These are phyloP conservation scores for Mollisiaceae sp. DNA, from an alignment of 2,329 filamentous ascomycete species.

Conservation along the genomic window DNA sequence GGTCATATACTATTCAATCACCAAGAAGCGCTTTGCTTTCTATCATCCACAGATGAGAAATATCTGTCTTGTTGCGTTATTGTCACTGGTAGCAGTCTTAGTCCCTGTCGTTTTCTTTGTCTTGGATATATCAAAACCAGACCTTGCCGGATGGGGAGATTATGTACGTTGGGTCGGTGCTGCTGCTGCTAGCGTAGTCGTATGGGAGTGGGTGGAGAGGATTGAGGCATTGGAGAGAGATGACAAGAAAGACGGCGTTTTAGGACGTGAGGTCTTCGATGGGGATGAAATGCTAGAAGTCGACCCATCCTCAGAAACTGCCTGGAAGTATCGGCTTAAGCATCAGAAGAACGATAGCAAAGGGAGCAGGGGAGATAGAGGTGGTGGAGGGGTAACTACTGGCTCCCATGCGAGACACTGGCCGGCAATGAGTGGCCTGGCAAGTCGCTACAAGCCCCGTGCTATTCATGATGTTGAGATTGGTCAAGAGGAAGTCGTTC, in stretches of 20 bases:
- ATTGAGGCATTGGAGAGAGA: slow-evolving; percentile 76
- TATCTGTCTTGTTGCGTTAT: slow-evolving; percentile 68
- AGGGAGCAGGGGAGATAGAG: slow-evolving; percentile 26
- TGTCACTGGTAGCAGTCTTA: slow-evolving; percentile 68
- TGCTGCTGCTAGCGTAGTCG: slow-evolving; percentile 76
- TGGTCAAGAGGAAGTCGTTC: slow-evolving; percentile 13
- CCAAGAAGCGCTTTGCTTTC: slow-evolving; percentile 73
- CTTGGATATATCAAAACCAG: slow-evolving; percentile 71
- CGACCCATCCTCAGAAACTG: slow-evolving; percentile 54
- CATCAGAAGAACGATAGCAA: slow-evolving; percentile 41
- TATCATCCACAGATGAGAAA: slow-evolving; percentile 76
- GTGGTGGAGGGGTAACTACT: slow-evolving; percentile 30
- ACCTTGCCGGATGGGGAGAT: slow-evolving; percentile 75
- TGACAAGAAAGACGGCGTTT: slow-evolving; percentile 73
- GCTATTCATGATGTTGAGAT: slow-evolving; percentile 34
- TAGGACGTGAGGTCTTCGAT: slow-evolving; percentile 74
- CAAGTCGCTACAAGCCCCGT: slow-evolving; percentile 37
- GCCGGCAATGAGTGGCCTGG: slow-evolving; percentile 48
- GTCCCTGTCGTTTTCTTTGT: slow-evolving; percentile 79
- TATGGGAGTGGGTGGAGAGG: slow-evolving; percentile 81
- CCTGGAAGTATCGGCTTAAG: slow-evolving; percentile 43
- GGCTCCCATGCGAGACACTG: slow-evolving; percentile 43
- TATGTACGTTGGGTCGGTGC: slow-evolving; percentile 80
- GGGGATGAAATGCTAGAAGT: slow-evolving; percentile 76
- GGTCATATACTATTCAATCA: slow-evolving; percentile 75